Conservation (phyloP, 495 filamentous ascomycete species). For the Corynascus novoguineensis region DNA sequence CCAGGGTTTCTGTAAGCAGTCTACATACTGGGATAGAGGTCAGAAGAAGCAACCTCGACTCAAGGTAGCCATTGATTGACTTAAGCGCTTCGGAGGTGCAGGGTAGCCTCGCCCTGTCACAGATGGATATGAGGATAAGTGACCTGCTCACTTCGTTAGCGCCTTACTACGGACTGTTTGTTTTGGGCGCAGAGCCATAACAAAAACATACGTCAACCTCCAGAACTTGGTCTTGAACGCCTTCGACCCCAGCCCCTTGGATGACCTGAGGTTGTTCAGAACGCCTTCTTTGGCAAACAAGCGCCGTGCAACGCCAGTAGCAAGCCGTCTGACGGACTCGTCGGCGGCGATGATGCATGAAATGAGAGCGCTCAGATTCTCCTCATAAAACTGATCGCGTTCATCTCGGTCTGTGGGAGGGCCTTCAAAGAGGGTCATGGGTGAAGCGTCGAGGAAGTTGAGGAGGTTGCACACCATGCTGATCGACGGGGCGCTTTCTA, state of each 20-base stretch:
- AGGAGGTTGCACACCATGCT: slow-evolving; percentile 48
- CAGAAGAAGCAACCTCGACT: slow-evolving; percentile 44
- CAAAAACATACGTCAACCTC: slow-evolving; percentile 46
- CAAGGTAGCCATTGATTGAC: slow-evolving; percentile 49
- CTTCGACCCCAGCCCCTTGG: slow-evolving; percentile 36
- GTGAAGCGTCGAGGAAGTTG: slow-evolving; percentile 48
- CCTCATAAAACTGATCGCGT: slow-evolving; percentile 43
- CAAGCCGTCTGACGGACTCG: slow-evolving; percentile 42
- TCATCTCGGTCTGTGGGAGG: slow-evolving; percentile 30
- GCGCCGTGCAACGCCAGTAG: slow-evolving; percentile 42
- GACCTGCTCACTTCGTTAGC: slow-evolving; percentile 35
- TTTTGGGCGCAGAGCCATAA: background rate
- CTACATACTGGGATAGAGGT: slow-evolving; percentile 41
- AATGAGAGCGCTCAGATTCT: slow-evolving; percentile 47
- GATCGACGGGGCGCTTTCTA: slow-evolving; percentile 34
- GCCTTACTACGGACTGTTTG: background rate
- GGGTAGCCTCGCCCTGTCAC: slow-evolving; percentile 41
- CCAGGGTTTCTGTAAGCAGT: too few relatives aligned
- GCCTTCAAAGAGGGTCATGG: slow-evolving; percentile 47
- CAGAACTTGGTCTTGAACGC: slow-evolving; percentile 46
- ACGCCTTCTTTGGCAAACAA: slow-evolving; percentile 41
- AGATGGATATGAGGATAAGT: slow-evolving; percentile 46
- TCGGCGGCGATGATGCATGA: slow-evolving; percentile 48
- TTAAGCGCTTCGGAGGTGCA: slow-evolving; percentile 38
- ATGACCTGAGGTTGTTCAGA: slow-evolving; percentile 33